Base-by-base conservation (phyloP, 1,284 basidiomycete genomes). In the Ustilago trichophora region DNA sequence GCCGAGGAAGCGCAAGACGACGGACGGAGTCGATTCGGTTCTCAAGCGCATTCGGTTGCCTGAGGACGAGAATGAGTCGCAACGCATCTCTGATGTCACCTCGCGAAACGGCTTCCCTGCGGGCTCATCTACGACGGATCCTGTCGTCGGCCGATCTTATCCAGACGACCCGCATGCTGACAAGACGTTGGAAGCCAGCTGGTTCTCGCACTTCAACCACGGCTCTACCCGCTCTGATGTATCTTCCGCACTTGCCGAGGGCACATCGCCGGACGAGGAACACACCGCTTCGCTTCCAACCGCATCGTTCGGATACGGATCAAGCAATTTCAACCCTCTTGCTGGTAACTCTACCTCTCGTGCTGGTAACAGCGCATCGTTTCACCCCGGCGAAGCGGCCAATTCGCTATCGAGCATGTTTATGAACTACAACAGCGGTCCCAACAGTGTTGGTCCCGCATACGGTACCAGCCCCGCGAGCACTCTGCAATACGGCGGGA, bases 331-430 rank as follows among this genome's bases (percentile, higher is more conserved):
- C 42, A 68, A 68, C 22, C 65, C 65, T 7, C 45, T 68, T 5
- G 65, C 65, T 1, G 65, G 65, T 34, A 63, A 68, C 26, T 63
- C 65, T 3, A 68, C 65, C 6, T 51, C 46, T 21, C 54, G 59
- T 3, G 26, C 45, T 8, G 33, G 33, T 1, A 52, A 51, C 12
- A 38, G 42, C n/a, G 49, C 45, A 9, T 46, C 50, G 3, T 41
- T 66, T 22, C 52, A 47, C 25, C 57, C 52, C 27, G 49, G 44
- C 36, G 57, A 59, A 45, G 41, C 57, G 21, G 18, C 64, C 10
- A 58, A 60, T 19, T 60, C 64, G 8, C 35, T 67, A 5, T 67
- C 64, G 15, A 67, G 64, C 45, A 67, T 67, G 43, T 60, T 60
- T 24, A 42, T 67, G 44, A 56, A 56, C n/a, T 60, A 63, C 43